Evolutionary conservation across 805 yeast species (phyloP).

Genomic region (Dipodascopsis uninucleata): DNA sequence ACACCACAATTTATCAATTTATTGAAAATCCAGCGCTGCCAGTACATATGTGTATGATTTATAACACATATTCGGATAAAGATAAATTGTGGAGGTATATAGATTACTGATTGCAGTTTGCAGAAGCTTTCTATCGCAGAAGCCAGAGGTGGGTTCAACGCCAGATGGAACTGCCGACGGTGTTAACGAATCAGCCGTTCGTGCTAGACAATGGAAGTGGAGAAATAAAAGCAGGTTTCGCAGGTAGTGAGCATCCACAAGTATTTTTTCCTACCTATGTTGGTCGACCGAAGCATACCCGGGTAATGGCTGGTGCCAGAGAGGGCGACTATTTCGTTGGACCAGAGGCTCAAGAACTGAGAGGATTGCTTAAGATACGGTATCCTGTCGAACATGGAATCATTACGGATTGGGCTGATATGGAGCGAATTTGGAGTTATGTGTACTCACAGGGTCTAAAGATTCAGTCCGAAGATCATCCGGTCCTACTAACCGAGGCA

Average conservation of each 20-base stretch:
- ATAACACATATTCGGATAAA: too few species aligned
- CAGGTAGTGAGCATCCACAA: conserved; percentile 83
- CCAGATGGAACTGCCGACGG: conserved; percentile 18
- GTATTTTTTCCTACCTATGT: conserved; percentile 59
- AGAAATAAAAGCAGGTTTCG: conserved; percentile 80
- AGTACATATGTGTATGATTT: too few species aligned
- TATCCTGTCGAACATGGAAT: conserved; percentile 81
- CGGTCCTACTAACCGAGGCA: conserved; percentile 81
- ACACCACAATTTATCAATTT: too few species aligned
- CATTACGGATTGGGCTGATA: conserved; percentile 77
- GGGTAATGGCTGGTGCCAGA: conserved; percentile 71
- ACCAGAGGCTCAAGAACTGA: conserved; percentile 56
- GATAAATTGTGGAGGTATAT: too few species aligned
- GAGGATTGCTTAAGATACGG: conserved; percentile 69
- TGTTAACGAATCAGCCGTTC: conserved; percentile 58
- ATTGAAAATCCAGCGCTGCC: too few species aligned
- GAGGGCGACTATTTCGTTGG: conserved; percentile 74
- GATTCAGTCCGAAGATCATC: conserved; percentile 64
- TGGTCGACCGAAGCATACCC: conserved; percentile 80
- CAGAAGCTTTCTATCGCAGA: too few species aligned
- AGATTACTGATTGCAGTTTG: too few species aligned
- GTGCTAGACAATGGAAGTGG: conserved; percentile 88
- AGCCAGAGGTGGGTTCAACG: too few species aligned
- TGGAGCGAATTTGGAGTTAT: conserved; percentile 78
- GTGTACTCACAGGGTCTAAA: conserved; percentile 57